phyloP scores from a whole-genome alignment of 2,329 filamentous ascomycete genomes.

The Blastomyces emzantsi region DNA sequence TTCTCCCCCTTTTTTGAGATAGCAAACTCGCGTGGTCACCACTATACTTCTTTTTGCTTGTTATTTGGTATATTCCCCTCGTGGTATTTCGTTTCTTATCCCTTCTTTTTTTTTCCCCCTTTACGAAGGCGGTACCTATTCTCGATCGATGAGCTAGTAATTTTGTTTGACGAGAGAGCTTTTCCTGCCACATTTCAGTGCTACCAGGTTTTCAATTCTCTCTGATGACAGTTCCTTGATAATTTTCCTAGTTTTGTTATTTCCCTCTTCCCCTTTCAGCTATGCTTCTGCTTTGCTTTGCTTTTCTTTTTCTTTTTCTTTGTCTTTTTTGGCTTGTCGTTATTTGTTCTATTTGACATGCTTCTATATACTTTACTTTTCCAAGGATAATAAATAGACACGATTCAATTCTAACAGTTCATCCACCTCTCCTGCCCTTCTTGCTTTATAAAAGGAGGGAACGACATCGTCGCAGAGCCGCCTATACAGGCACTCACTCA shows the following conservation, averaged over 20 bases:
- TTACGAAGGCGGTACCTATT: background rate
- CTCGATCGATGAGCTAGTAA: background rate
- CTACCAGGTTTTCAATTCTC: background rate
- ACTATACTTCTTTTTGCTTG: conserved; percentile 1
- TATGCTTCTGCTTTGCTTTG: background rate
- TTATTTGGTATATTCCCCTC: conserved; percentile 5
- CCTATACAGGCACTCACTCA: background rate
- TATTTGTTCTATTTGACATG: background rate
- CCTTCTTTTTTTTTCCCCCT: background rate
- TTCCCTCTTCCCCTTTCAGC: background rate
- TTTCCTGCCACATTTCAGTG: background rate
- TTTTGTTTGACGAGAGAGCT: background rate
- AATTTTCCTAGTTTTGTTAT: background rate
- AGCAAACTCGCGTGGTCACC: conserved; percentile 1
- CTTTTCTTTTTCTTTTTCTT: no score
- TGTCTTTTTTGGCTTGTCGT: background rate
- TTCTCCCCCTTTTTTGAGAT: background rate
- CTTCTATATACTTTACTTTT: conserved; percentile 3
- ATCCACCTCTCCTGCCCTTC: background rate
- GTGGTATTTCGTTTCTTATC: background rate
- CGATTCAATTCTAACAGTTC: background rate
- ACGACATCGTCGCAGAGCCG: background rate
- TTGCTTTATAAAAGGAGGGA: background rate
- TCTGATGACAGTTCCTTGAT: background rate
- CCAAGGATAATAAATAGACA: conserved; percentile 7